These are phyloP conservation scores for Aquilaria agallochum DNA, from an alignment of 441 rosid genomes.

Conservation along the genomic window DNA sequence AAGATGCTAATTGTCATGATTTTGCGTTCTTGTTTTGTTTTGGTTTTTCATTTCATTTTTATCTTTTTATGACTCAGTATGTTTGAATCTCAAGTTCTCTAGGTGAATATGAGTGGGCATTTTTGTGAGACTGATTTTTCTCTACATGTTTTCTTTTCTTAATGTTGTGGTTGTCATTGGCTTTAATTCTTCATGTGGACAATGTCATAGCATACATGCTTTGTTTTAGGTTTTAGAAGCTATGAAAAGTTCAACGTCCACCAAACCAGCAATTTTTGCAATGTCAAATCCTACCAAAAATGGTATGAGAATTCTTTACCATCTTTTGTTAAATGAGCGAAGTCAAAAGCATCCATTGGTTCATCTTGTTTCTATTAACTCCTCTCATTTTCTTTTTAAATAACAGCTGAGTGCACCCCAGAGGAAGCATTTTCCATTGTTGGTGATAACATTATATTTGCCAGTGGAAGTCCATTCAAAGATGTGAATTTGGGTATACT, in stretches of 20 bases:
- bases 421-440: slow-evolving; percentile 91
- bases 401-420: slow-evolving; percentile 94
- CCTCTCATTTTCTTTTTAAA: slow-evolving; percentile 7
- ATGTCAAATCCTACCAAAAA: slow-evolving; percentile 99
- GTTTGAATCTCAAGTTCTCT: too few relatives aligned
- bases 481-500: slow-evolving; percentile 81
- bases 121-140: too few relatives aligned
- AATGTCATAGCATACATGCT: slow-evolving; percentile 2
- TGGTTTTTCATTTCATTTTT: too few relatives aligned
- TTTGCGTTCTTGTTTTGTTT: too few relatives aligned
- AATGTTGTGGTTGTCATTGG: too few relatives aligned
- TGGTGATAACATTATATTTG: slow-evolving; percentile 92
- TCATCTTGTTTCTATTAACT: slow-evolving; percentile 1
- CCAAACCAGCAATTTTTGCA: slow-evolving; percentile 97
- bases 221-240: slow-evolving; percentile 86
- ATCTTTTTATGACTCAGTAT: too few relatives aligned
- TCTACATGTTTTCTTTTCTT: too few relatives aligned
- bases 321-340: background rate
- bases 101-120: too few relatives aligned
- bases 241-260: slow-evolving; percentile 88
- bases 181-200: too few relatives aligned
- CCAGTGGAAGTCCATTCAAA: slow-evolving; percentile 96
- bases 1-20: too few relatives aligned
- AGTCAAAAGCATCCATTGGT: slow-evolving; percentile 2
- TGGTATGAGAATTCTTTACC: slow-evolving; percentile 38